Base-by-base conservation (phyloP, 2,329 filamentous ascomycete species). In the Cercospora canescens region DNA sequence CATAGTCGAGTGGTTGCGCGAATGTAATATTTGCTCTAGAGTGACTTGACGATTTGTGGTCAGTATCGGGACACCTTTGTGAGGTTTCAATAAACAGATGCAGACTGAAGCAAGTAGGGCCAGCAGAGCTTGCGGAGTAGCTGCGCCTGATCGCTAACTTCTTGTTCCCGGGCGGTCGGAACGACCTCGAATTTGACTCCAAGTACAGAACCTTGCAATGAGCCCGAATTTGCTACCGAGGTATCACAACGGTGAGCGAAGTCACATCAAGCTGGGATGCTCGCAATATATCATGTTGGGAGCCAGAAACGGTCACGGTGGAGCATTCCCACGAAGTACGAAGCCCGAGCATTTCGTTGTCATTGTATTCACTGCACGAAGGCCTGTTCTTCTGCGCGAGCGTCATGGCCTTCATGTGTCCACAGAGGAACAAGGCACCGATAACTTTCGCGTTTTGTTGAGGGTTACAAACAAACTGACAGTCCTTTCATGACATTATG, bases 71-170 rank as follows among this genome's bases (percentile, higher is more conserved):
- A 39, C 48, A 21, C 64, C 67, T 26, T 57, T 54, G 39, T 77
- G 79, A 66, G 79, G 79, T 58, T 80, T 78, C 1, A 80, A 71
- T 18, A 74, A 71, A 14, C 78, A 73, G 9, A 80, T 71, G 57
- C 79, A 80, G 41, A 79, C 71, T 60, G 11, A 5, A 11, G 5
- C n/a, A 7, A 9, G 3, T 7, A 16, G 18, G 18, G 37, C 18
- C 37, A 41, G 37, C 37, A 18, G 37, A 41, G 7, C 6, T n/a
- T 16, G 16, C n/a, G 14, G 16, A 18, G 9, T n/a, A n/a, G n/a
- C n/a, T n/a, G n/a, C n/a, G n/a, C n/a, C n/a, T n/a, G n/a, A n/a
- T n/a, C n/a, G n/a, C n/a, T n/a, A n/a, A n/a, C n/a, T n/a, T n/a
- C n/a, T n/a, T n/a, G n/a, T n/a, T n/a, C n/a, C n/a, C n/a, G n/a